Base-by-base conservation (phyloP, 2,329 filamentous ascomycete genomes). In the Orbilia blumenaviensis region DNA sequence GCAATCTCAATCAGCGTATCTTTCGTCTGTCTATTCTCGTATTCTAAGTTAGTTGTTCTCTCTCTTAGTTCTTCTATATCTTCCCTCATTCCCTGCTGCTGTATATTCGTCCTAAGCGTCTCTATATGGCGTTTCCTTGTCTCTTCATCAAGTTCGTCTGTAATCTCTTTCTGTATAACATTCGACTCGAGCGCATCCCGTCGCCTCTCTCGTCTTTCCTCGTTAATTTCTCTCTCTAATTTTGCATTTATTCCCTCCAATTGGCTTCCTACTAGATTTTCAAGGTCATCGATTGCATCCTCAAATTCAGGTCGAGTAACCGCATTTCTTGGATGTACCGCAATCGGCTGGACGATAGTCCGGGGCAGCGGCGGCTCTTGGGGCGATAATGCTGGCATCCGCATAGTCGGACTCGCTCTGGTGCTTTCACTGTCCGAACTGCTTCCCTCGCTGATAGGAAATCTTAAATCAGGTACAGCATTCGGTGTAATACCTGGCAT, bases 31-130 rank as follows among this genome's bases (percentile, higher is more conserved):
- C 16, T 29, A 25, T 25, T 56, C 8, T 74, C 69, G 14, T 66
- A 36, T 29, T 74, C 69, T 42, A 74, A 16, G 56, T 54, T 62
- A 34, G n/a, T 50, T 7, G 69, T 66, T 23, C 69, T 34, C 18
- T 66, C 44, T 18, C 29, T 34, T 46, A 74, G 38, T 21, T 74
- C 52, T 10, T 16, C 48, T 21, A 58, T 68, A 25, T 68, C 64
- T 34, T 41, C 27, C n/a, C 38, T 41, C 42, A 64, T 36, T 2
- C 3, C 27, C 9, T 38, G 32, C 5, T 58, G 29, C n/a, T 41
- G 38, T 12, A 36, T 29, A 2, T 27, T 58, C 2, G 50, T 42
- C 3, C 41, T 42, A 36, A 58, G n/a, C 14, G 25, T 29, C 8
- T 54, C 29, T 5, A 29, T 21, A 18, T 44, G 12, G 1, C 46